phyloP scores from a whole-genome alignment of 371 early-diverging fungal genomes.

The Conidiobolus incongruus region DNA sequence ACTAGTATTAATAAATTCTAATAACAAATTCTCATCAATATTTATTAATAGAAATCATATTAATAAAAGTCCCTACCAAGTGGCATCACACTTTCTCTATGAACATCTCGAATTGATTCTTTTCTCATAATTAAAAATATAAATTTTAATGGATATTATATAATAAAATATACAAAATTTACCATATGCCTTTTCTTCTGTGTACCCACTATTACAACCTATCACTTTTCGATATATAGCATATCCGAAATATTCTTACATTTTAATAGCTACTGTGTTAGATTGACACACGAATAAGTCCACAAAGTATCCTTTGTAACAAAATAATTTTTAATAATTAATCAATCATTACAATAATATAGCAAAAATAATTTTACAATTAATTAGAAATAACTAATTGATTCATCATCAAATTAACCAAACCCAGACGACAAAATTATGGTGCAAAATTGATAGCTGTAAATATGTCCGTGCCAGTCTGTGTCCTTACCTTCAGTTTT shows the following conservation, averaged over 20 bases:
- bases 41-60: background rate
- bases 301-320: constrained; percentile 83
- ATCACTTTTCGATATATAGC: constrained; percentile 73
- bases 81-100: constrained; percentile 28
- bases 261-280: constrained; percentile 82
- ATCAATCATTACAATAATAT: background rate
- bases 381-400: constrained; percentile 76
- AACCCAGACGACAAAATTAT: constrained; percentile 77
- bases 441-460: constrained; percentile 95
- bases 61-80: constrained; percentile 2
- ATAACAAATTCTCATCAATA: background rate
- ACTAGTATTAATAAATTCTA: too few relatives aligned
- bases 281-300: constrained; percentile 95
- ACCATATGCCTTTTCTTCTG: constrained; percentile 75
- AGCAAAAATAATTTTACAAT: constrained; percentile 14
- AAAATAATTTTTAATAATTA: constrained; percentile 4
- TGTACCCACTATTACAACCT: constrained; percentile 64
- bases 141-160: background rate
- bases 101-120: constrained; percentile 50
- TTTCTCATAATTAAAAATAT: constrained; percentile 52
- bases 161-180: constrained; percentile 6
- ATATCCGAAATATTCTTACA: constrained; percentile 94
- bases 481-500: constrained; percentile 81
- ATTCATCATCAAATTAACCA: constrained; percentile 81
- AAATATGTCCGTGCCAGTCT: constrained; percentile 96